phyloP scores from a whole-genome alignment of 2,329 filamentous ascomycete species.

The Talaromyces funiculosus region DNA sequence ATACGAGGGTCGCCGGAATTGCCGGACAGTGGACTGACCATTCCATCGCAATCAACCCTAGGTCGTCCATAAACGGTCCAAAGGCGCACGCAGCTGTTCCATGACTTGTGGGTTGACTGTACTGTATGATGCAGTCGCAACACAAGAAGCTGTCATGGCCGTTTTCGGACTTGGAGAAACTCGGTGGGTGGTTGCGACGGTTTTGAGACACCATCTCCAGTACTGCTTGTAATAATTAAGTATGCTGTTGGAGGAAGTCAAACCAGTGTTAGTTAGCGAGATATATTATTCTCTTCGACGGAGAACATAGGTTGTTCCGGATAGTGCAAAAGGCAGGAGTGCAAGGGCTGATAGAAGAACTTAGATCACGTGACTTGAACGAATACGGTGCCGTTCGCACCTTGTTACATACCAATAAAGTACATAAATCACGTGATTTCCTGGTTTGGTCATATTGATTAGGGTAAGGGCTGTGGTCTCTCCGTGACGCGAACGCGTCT shows the following conservation, averaged over 20 bases:
- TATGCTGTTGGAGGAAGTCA: neutral
- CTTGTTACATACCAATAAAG: too few species aligned
- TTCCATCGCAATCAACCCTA: neutral
- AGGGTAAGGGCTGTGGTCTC: conserved; percentile 12
- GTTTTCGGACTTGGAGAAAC: neutral
- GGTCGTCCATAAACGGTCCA: neutral
- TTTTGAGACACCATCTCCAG: neutral
- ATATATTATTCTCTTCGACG: neutral
- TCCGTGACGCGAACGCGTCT: conserved; percentile 6
- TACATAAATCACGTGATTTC: neutral
- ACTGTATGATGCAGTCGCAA: conserved; percentile 2
- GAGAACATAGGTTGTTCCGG: neutral
- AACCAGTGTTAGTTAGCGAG: neutral
- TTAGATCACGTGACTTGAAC: too few species aligned
- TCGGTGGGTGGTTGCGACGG: neutral
- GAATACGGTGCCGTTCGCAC: too few species aligned
- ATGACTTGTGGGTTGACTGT: neutral
- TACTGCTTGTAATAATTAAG: neutral
- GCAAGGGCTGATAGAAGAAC: neutral
- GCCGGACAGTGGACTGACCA: neutral
- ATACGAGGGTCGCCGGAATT: neutral
- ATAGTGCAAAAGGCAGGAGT: neutral
- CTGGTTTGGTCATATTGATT: neutral
- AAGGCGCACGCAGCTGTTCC: neutral
- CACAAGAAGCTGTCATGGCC: neutral